Evolutionary conservation across 139 green algal species (phyloP).

Genomic region (Tetradesmus lagerheimii): DNA sequence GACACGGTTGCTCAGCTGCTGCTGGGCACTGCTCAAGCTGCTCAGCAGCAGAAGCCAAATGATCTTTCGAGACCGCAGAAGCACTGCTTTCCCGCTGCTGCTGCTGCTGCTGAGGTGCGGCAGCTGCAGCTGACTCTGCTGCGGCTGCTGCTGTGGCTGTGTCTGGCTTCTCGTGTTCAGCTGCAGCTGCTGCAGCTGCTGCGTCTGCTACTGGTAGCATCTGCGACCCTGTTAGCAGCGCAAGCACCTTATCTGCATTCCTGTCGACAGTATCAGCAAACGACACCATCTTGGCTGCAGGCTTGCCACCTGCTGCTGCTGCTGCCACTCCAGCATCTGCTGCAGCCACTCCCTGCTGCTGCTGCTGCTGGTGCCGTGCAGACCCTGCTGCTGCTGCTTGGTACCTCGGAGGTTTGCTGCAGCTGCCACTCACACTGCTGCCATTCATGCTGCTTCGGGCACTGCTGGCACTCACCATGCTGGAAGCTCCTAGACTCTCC

Average conservation of each 20-base stretch:
- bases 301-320: background rate
- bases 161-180: conserved; percentile 92
- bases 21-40: background rate
- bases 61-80: background rate
- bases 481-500: background rate
- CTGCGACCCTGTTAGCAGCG: background rate
- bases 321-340: background rate
- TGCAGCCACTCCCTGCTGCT: background rate
- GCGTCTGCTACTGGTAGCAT: conserved; percentile 49
- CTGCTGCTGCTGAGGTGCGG: background rate
- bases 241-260: background rate
- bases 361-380: background rate
- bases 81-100: background rate
- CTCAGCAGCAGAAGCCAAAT: background rate
- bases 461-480: background rate
- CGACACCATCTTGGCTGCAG: background rate
- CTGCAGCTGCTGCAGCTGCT: conserved; percentile 90
- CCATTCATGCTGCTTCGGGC: too few relatives aligned
- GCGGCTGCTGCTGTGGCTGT: conserved; percentile 84
- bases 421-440: background rate
- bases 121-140: background rate
- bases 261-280: background rate
- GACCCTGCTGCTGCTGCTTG: background rate
- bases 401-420: conserved; percentile 32
- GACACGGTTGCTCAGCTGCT: conserved; percentile 55